Evolutionary conservation across 2,329 filamentous ascomycete species (phyloP).

Genomic region (Proliferodiscus dingleyae): DNA sequence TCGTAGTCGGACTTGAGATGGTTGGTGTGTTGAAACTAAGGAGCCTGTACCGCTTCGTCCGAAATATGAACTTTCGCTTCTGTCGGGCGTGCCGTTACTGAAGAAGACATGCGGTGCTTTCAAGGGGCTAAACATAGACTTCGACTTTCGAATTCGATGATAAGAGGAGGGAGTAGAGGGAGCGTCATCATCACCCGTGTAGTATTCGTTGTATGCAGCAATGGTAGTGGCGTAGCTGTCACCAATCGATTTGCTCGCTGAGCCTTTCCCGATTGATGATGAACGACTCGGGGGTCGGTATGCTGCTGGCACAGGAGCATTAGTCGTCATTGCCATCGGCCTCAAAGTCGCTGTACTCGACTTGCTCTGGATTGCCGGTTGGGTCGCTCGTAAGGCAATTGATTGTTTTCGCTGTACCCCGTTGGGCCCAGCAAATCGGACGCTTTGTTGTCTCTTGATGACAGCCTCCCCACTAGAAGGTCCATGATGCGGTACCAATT

Average conservation of each 20-base stretch:
- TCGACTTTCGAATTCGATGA: constrained; percentile 48
- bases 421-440: constrained; percentile 42
- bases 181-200: constrained; percentile 44
- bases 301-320: constrained; percentile 24
- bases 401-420: constrained; percentile 24
- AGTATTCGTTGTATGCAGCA: constrained; percentile 38
- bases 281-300: constrained; percentile 30
- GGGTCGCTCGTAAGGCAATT: constrained; percentile 18
- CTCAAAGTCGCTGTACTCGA: constrained; percentile 18
- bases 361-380: constrained; percentile 13
- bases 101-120: constrained; percentile 26
- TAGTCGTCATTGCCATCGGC: constrained; percentile 27
- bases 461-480: constrained; percentile 21
- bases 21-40: constrained; percentile 20
- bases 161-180: constrained; percentile 45
- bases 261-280: constrained; percentile 29
- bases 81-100: constrained; percentile 26
- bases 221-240: constrained; percentile 36
- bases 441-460: constrained; percentile 46
- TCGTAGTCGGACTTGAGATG: constrained; percentile 33
- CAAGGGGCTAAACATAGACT: constrained; percentile 45
- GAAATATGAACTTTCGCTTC: constrained; percentile 9
- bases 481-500: constrained; percentile 17
- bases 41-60: constrained; percentile 11
- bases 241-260: constrained; percentile 15